phyloP scores from a whole-genome alignment of 208 protist species.

The Lotmaria passim region DNA sequence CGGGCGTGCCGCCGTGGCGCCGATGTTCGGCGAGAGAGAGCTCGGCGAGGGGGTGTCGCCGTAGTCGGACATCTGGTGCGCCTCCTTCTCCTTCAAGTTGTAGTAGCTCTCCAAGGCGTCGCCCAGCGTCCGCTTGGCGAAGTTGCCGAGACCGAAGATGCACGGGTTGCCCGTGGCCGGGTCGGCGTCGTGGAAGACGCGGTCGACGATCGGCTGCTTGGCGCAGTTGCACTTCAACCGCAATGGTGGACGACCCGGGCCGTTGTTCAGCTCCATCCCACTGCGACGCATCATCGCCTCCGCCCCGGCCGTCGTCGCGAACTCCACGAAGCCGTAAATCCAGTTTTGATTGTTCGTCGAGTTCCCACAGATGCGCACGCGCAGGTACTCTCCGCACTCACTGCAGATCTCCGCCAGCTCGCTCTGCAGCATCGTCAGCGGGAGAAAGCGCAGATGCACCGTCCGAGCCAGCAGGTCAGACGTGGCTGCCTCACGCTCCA shows the following conservation, averaged over 20 bases:
- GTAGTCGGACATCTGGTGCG: constrained; percentile 27
- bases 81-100: constrained; percentile 72
- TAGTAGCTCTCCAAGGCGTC: constrained; percentile 77
- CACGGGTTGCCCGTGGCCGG: constrained; percentile 41
- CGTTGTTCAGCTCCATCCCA: constrained; percentile 64
- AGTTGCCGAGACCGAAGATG: constrained; percentile 70
- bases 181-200: constrained; percentile 75
- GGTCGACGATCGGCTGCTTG: constrained; percentile 73
- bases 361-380: constrained; percentile 75
- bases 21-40: neutral
- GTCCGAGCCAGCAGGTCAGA: constrained; percentile 67
- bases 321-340: constrained; percentile 83
- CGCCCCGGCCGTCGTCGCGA: constrained; percentile 45
- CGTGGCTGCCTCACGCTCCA: constrained; percentile 48
- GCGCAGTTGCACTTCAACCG: constrained; percentile 64
- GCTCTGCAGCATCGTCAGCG: constrained; percentile 58
- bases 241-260: constrained; percentile 47
- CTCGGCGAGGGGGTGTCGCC: neutral
- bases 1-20: neutral
- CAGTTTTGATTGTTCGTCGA: constrained; percentile 53
- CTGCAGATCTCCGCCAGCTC: constrained; percentile 63
- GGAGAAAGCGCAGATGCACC: constrained; percentile 73
- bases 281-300: constrained; percentile 52
- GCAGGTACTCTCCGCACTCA: constrained; percentile 66
- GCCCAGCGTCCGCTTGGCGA: constrained; percentile 59